Base-by-base conservation (phyloP, 148 eudicot genomes). In the Silene conica region DNA sequence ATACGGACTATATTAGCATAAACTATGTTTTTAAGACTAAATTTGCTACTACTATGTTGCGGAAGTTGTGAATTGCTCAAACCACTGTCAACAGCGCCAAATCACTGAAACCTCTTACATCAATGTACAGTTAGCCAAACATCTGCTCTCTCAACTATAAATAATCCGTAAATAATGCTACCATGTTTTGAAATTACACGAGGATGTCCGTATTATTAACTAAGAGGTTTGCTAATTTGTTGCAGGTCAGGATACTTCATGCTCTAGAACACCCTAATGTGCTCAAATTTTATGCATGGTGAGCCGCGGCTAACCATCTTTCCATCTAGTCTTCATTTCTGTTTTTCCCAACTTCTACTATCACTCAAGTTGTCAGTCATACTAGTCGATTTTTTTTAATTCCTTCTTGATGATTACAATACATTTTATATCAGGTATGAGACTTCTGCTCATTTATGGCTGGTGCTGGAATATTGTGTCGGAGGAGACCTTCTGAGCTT, bases 401-500 rank as follows among this genome's bases (percentile, higher is more conserved):
- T 38, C 19, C n/a, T 22, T 45, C 28, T 55, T 70, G 56, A 65
- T 64, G 62, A 66, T 45, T 63, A 57, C 57, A 15, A 9, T 18
- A 52, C 67, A 38, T n/a, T n/a, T 76, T 59, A 61, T 23, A 73
- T 34, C 71, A 95, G 97, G 96, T 95, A 95, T 61, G 99, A 95
- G 84, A 90, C 99, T 71, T 85, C 93, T 41, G 93, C 99, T 48
- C 99, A 92, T 79, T 79, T 95, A 74, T 95, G 99, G 99, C 69
- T 95, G 82, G 90, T 95, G 20, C 79, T 95, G 83, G 99, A 95
- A 73, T 95, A 95, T 82, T 95, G 99, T 70, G 96, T 95, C 73
- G 97, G 97, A 79, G 99, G 97, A 78, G 96, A 95, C 82, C 96
- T 95, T 67, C 74, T 84, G 84, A 90, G 88, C 77, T 85, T 95